Conservation (phyloP, 345 rosid species). For the Punica granatum region DNA sequence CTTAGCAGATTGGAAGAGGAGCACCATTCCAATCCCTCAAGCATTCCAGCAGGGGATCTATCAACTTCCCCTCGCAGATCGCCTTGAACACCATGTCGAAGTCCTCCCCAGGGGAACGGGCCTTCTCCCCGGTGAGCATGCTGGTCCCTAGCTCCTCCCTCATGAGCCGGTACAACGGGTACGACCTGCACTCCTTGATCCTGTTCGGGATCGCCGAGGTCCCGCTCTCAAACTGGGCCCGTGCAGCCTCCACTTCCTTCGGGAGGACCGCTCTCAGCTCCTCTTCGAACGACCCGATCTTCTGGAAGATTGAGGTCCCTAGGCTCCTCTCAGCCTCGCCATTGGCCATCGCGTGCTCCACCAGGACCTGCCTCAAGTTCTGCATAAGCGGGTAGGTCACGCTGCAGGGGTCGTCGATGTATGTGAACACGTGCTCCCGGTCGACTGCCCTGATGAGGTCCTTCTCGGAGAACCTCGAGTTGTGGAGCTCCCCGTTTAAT, state of each 20-base stretch:
- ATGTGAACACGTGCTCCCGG: constrained; percentile 42
- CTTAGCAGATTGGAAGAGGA: constrained; percentile 49
- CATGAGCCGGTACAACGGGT: constrained; percentile 59
- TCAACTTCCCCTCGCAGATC: constrained; percentile 49
- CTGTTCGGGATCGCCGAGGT: constrained; percentile 39
- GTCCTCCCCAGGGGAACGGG: constrained; percentile 63
- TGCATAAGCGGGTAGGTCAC: constrained; percentile 53
- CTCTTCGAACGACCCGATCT: constrained; percentile 55
- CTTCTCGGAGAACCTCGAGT: constrained; percentile 57
- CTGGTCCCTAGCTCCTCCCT: constrained; percentile 49
- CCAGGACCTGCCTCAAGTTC: constrained; percentile 52
- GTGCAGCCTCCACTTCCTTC: constrained; percentile 48
- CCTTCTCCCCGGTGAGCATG: constrained; percentile 59
- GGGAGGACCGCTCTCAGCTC: constrained; percentile 45
- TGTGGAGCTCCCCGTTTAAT: constrained; percentile 56
- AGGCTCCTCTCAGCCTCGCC: constrained; percentile 46
- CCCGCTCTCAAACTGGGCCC: constrained; percentile 45
- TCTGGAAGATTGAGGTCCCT: constrained; percentile 48
- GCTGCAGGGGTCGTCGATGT: constrained; percentile 64
- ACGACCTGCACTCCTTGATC: constrained; percentile 68
- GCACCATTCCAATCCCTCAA: constrained; percentile 73
- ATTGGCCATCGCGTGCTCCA: constrained; percentile 52
- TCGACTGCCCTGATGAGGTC: constrained; percentile 52
- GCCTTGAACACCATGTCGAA: constrained; percentile 58
- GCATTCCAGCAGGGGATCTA: constrained; percentile 66